Evolutionary conservation across 805 yeast genomes (phyloP).

Genomic region (Candida dajiaensis): DNA sequence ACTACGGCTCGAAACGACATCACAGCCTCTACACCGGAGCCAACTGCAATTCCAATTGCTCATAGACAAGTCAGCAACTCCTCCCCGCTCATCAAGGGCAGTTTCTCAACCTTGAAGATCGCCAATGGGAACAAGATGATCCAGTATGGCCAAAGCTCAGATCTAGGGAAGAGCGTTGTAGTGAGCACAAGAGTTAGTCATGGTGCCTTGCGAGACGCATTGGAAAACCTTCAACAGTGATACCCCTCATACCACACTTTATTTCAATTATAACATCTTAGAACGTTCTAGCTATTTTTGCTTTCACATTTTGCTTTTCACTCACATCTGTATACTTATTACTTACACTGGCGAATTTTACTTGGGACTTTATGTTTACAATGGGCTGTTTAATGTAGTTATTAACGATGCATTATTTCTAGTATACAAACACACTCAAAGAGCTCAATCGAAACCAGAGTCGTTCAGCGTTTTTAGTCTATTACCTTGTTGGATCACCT

Average conservation of each 20-base stretch:
- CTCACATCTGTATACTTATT: not conserved
- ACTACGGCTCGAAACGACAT: too few relatives aligned
- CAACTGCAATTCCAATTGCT: not conserved
- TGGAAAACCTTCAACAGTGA: conserved; percentile 3
- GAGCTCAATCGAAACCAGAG: conserved; percentile 4
- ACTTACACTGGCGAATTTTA: not conserved
- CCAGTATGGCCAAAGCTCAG: conserved; percentile 23
- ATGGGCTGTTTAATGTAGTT: not conserved
- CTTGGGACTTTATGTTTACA: not conserved
- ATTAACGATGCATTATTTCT: not conserved
- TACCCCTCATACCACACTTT: not conserved
- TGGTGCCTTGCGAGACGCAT: conserved; percentile 22
- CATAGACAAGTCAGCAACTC: not conserved
- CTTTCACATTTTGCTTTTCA: not conserved
- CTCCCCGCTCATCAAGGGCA: conserved; percentile 14
- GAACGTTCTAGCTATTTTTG: not conserved
- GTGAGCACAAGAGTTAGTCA: conserved; percentile 22
- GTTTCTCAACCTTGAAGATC: conserved; percentile 22
- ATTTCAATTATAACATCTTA: not conserved
- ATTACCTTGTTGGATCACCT: conserved; percentile 1
- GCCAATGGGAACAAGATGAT: conserved; percentile 23
- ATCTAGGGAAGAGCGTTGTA: conserved; percentile 16
- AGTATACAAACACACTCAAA: not conserved
- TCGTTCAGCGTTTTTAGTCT: conserved; percentile 5
- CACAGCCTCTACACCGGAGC: not conserved